Conservation (phyloP, 176 grass and related monocot genomes). For the Oryza rufipogon region DNA sequence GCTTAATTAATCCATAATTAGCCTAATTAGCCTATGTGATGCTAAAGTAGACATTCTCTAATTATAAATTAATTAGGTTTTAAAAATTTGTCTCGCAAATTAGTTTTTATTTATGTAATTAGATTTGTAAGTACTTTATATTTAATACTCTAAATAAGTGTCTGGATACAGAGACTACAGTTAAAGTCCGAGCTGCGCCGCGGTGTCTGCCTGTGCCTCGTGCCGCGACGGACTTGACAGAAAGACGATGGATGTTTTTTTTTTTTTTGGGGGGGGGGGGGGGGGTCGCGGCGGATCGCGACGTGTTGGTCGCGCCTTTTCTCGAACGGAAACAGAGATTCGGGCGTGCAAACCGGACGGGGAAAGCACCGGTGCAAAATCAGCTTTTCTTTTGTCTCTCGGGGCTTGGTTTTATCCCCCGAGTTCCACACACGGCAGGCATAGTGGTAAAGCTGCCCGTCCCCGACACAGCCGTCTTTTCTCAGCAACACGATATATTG, state of each 20-base stretch:
- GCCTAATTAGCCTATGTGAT: too few species aligned
- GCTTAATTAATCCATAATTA: too few species aligned
- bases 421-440: not conserved
- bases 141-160: too few species aligned
- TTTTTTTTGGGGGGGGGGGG: too few species aligned
- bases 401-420: not conserved
- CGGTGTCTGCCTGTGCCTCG: not conserved
- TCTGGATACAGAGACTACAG: too few species aligned
- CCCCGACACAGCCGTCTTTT: conserved; percentile 40
- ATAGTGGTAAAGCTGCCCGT: not conserved
- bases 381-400: not conserved
- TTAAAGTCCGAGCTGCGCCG: not conserved
- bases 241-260: not conserved
- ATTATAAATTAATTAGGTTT: too few species aligned
- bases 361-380: conserved; percentile 8
- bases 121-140: too few species aligned
- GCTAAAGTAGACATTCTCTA: too few species aligned
- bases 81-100: too few species aligned
- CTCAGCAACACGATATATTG: not conserved
- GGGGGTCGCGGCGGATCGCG: not conserved
- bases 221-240: not conserved
- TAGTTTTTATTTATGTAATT: too few species aligned
- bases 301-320: conserved; percentile 19
- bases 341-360: conserved; percentile 3
- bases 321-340: conserved; percentile 8